phyloP scores from a whole-genome alignment of 2,329 filamentous ascomycete genomes.

The Exserohilum rostratum region DNA sequence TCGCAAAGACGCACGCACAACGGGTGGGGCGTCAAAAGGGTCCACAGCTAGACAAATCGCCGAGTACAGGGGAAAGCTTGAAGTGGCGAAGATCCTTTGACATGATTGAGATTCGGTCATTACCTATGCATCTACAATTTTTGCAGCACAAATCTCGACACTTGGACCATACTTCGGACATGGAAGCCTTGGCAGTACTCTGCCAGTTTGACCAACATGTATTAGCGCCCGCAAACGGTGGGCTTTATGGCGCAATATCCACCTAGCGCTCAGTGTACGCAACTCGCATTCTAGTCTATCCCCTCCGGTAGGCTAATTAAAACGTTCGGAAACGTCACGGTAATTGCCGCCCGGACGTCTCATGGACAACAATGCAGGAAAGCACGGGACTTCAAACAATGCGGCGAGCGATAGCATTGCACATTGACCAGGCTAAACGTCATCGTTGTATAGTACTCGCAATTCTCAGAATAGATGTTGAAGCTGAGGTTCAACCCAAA shows the following conservation, averaged over 20 bases:
- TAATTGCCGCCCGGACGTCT: too few species aligned
- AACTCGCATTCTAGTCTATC: neutral
- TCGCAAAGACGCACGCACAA: constrained; percentile 12
- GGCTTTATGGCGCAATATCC: neutral
- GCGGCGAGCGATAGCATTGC: too few species aligned
- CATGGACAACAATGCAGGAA: too few species aligned
- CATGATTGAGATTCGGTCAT: neutral
- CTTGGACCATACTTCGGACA: neutral
- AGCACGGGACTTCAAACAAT: too few species aligned
- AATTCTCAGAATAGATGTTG: too few species aligned
- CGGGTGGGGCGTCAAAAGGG: constrained; percentile 10
- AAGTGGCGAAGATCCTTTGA: neutral
- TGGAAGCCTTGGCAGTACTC: neutral
- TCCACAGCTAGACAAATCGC: constrained; percentile 21
- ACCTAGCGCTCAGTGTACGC: neutral
- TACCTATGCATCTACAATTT: too few species aligned
- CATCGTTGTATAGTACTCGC: too few species aligned
- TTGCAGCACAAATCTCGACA: too few species aligned
- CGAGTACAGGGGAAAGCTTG: constrained; percentile 6
- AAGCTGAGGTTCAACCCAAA: too few species aligned
- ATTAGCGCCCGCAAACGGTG: neutral
- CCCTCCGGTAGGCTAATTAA: neutral
- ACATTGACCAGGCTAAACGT: too few species aligned
- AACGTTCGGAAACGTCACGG: too few species aligned
- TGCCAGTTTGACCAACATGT: neutral